Evolutionary conservation across 306 rosid species (phyloP).

Genomic region (Cucurbita maxima): DNA sequence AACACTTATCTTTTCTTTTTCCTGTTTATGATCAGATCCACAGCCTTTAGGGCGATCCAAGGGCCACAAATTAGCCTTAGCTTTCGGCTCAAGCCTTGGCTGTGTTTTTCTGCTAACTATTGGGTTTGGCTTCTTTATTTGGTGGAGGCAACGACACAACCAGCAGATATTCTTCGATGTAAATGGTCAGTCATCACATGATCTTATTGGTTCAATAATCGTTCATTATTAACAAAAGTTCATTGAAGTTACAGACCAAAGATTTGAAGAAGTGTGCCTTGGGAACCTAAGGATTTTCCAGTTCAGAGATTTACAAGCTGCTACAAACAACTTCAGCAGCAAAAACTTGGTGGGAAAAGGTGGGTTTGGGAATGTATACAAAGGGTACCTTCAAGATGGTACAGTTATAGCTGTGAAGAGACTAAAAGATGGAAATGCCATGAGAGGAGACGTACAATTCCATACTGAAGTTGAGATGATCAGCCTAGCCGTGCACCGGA

Average conservation of each 20-base stretch:
- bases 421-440: constrained; percentile 77
- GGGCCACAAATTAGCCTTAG: constrained; percentile 61
- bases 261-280: constrained; percentile 59
- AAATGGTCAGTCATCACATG: constrained; percentile 41
- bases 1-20: background rate
- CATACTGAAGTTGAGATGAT: constrained; percentile 96
- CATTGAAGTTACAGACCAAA: constrained; percentile 40
- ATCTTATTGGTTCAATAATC: background rate
- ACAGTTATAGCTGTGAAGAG: constrained; percentile 75
- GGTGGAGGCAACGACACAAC: constrained; percentile 82
- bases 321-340: constrained; percentile 82
- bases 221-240: background rate
- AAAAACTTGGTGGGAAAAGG: constrained; percentile 81
- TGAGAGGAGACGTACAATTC: constrained; percentile 76
- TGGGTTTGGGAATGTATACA: constrained; percentile 91
- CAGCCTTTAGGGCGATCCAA: constrained; percentile 38
- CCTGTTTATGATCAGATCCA: constrained; percentile 18
- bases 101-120: constrained; percentile 55
- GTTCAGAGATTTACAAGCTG: constrained; percentile 81
- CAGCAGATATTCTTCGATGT: constrained; percentile 81
- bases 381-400: constrained; percentile 74
- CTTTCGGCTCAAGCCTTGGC: constrained; percentile 74
- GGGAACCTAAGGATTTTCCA: constrained; percentile 77
- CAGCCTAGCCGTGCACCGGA: constrained; percentile 87
- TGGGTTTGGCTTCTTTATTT: constrained; percentile 65